Evolutionary conservation across 164 flowering plant genomes (phyloP).

Genomic region (Magnolia kwangsiensis): DNA sequence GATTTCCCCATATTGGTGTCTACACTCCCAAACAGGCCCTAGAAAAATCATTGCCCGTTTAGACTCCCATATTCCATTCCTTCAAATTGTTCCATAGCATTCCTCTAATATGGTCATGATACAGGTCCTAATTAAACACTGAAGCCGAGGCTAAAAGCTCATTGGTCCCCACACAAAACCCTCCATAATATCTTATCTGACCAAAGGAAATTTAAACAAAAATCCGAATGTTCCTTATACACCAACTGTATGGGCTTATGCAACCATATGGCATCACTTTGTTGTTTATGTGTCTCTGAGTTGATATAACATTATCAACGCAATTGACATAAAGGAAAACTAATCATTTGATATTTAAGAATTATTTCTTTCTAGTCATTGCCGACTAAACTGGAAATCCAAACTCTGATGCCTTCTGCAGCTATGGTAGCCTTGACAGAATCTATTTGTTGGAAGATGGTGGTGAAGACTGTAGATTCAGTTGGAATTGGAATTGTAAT

Average conservation of each 20-base stretch:
- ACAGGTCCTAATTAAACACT: neutral
- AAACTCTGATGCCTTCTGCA: conserved; percentile 32
- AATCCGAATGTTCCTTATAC: neutral
- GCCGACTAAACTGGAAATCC: neutral
- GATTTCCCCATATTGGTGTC: too few relatives aligned
- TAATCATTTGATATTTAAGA: neutral
- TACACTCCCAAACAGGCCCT: too few relatives aligned
- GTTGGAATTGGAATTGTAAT: conserved; percentile 77
- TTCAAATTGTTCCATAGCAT: neutral
- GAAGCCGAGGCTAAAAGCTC: neutral
- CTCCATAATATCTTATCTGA: neutral
- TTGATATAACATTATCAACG: too few relatives aligned
- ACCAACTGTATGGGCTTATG: neutral
- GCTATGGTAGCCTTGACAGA: conserved; percentile 80
- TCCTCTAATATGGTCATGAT: neutral
- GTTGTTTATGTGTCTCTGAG: neutral
- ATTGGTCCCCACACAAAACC: neutral
- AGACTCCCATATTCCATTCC: too few relatives aligned
- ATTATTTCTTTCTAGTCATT: neutral
- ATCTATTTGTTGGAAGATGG: conserved; percentile 81
- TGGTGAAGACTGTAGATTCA: conserved; percentile 49
- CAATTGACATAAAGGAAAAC: neutral
- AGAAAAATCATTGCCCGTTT: too few relatives aligned
- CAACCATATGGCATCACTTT: neutral
- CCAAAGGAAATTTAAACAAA: neutral